phyloP scores from a whole-genome alignment of 2,329 filamentous ascomycete species.

The Fusarium miscanthi region DNA sequence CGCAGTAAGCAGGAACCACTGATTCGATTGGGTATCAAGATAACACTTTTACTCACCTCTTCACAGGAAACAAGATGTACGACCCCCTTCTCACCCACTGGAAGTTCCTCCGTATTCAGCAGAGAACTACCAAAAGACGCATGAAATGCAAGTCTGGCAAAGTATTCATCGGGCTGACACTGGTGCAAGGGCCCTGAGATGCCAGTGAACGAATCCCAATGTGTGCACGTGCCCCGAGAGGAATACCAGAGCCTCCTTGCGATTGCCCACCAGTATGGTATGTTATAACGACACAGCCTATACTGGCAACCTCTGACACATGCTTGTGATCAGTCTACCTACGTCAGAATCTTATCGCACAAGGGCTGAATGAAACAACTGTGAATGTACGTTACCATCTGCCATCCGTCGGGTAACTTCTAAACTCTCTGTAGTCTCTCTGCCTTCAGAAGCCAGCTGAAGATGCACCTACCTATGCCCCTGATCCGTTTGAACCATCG shows the following conservation, averaged over 20 bases:
- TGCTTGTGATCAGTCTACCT: slow-evolving; percentile 32
- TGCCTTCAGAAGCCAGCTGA: slow-evolving; percentile 11
- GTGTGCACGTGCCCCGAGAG: slow-evolving; percentile 66
- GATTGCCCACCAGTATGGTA: slow-evolving; percentile 66
- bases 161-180: not conserved
- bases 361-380: slow-evolving; percentile 60
- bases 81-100: not conserved
- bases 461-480: not conserved
- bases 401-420: not conserved
- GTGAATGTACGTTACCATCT: slow-evolving; percentile 55
- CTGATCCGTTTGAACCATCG: not conserved
- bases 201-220: slow-evolving; percentile 25
- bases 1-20: slow-evolving; percentile 12
- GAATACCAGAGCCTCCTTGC: slow-evolving; percentile 72
- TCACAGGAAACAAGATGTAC: slow-evolving; percentile 24
- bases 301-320: not conserved
- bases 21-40: not conserved
- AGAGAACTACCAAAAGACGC: too few relatives aligned
- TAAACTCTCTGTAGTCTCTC: slow-evolving; percentile 18
- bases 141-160: not conserved
- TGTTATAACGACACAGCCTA: slow-evolving; percentile 14
- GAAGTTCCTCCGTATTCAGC: not conserved
- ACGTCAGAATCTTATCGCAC: slow-evolving; percentile 59
- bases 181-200: slow-evolving; percentile 6
- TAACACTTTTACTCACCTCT: not conserved